Percentiles rank a stretch among this genome's conserved stretches.
Conservation (phyloP, 345 rosid genomes). For the Pistacia atlantica region DNA sequence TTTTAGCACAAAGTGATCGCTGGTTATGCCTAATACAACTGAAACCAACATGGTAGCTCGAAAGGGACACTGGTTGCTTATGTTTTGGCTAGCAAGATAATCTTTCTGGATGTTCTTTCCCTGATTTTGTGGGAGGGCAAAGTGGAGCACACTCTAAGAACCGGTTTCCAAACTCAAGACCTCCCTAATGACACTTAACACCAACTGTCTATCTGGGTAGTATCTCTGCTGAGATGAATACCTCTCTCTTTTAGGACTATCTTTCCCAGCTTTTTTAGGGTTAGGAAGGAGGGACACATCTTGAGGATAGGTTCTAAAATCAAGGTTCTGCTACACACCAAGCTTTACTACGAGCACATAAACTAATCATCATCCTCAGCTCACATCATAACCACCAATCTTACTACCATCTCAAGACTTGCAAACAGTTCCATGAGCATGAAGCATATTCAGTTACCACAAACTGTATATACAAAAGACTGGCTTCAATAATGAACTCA, state of each 20-base stretch:
- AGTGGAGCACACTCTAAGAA: neutral
- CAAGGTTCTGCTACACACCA: neutral
- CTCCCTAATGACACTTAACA: too few species aligned
- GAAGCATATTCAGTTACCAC: neutral
- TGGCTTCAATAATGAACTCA: neutral
- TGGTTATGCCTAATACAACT: neutral
- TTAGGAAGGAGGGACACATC: neutral
- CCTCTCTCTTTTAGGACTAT: too few species aligned
- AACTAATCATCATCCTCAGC: neutral
- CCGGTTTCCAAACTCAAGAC: neutral
- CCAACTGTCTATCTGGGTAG: too few species aligned
- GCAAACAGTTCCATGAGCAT: neutral
- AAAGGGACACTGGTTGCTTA: too few species aligned
- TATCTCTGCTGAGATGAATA: too few species aligned
- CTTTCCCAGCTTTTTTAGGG: neutral
- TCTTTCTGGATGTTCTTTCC: neutral
- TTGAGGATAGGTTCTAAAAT: neutral
- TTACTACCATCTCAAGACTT: neutral
- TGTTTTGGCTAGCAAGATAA: too few species aligned
- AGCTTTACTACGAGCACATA: neutral
- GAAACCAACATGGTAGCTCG: slow-evolving; percentile 3
- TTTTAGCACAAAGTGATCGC: neutral
- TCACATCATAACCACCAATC: neutral
- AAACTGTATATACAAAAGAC: neutral
- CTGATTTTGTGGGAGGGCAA: neutral